Conservation (phyloP, 306 rosid species). For the Ochetophila trinervis region DNA sequence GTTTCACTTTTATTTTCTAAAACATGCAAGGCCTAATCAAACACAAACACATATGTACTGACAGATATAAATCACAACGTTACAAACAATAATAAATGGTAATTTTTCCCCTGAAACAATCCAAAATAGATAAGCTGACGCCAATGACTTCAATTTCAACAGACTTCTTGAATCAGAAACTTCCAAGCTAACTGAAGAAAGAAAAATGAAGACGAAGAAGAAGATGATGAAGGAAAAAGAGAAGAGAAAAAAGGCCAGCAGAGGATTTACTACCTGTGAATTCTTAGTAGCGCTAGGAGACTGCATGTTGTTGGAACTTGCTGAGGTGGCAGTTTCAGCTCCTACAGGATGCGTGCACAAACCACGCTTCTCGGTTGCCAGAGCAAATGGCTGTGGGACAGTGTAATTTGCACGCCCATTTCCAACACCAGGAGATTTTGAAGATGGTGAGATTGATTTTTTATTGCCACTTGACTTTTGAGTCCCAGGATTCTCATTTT, state of each 20-base stretch:
- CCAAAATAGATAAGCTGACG: neutral
- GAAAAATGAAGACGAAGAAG: neutral
- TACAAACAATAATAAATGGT: neutral
- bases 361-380: slow-evolving; percentile 48
- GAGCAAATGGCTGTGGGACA: slow-evolving; percentile 48
- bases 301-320: slow-evolving; percentile 32
- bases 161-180: neutral
- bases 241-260: slow-evolving; percentile 14
- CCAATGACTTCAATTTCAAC: slow-evolving; percentile 2
- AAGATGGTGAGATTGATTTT: slow-evolving; percentile 42
- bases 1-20: neutral
- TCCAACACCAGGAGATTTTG: slow-evolving; percentile 37
- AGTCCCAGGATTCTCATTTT: slow-evolving; percentile 47
- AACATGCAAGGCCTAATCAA: neutral
- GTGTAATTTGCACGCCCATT: slow-evolving; percentile 44
- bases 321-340: slow-evolving; percentile 46
- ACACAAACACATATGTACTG: too few relatives aligned
- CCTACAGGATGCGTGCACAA: slow-evolving; percentile 31
- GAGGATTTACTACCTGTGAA: slow-evolving; percentile 36
- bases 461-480: slow-evolving; percentile 34
- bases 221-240: neutral
- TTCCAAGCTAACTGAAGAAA: neutral
- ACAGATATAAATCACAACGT: too few relatives aligned
- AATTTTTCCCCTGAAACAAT: neutral
- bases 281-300: slow-evolving; percentile 55